phyloP scores from a whole-genome alignment of 345 rosid species.

The Diplotaxis tenuifolia region DNA sequence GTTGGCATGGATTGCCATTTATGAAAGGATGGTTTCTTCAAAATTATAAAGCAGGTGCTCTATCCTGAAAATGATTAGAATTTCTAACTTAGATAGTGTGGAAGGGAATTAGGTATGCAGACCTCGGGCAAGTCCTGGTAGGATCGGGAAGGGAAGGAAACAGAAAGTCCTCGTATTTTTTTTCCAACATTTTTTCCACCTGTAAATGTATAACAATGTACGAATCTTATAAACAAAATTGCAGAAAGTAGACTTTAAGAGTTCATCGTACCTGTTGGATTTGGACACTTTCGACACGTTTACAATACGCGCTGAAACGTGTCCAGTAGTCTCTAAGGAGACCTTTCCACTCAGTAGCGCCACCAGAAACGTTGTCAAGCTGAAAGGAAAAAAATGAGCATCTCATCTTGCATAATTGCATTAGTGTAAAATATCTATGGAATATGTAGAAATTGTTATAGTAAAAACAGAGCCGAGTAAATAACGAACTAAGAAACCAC shows the following conservation, averaged over 20 bases:
- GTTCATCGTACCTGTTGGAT: conserved; percentile 62
- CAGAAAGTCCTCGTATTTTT: conserved; percentile 66
- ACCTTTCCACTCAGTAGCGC: conserved; percentile 95
- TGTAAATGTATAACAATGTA: conserved; percentile 33
- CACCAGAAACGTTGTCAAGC: conserved; percentile 98
- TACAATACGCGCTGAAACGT: conserved; percentile 81
- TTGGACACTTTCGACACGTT: conserved; percentile 57
- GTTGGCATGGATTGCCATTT: neutral
- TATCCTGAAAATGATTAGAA: neutral
- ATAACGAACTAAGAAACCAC: conserved; percentile 38
- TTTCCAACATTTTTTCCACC: conserved; percentile 99
- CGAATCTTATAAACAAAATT: neutral
- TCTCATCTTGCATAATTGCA: conserved; percentile 14
- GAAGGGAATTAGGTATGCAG: neutral
- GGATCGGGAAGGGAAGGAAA: conserved; percentile 78
- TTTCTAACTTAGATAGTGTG: neutral
- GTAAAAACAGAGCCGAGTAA: conserved; percentile 4
- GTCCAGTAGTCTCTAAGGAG: conserved; percentile 91
- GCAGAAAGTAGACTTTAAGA: conserved; percentile 5
- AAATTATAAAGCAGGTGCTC: neutral
- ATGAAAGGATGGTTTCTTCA: neutral
- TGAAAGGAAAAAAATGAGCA: conserved; percentile 35
- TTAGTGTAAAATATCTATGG: neutral
- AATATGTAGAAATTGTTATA: conserved; percentile 8
- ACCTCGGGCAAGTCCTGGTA: conserved; percentile 83